phyloP scores from a whole-genome alignment of 2,329 filamentous ascomycete species.

The Malbranchea zuffiana region DNA sequence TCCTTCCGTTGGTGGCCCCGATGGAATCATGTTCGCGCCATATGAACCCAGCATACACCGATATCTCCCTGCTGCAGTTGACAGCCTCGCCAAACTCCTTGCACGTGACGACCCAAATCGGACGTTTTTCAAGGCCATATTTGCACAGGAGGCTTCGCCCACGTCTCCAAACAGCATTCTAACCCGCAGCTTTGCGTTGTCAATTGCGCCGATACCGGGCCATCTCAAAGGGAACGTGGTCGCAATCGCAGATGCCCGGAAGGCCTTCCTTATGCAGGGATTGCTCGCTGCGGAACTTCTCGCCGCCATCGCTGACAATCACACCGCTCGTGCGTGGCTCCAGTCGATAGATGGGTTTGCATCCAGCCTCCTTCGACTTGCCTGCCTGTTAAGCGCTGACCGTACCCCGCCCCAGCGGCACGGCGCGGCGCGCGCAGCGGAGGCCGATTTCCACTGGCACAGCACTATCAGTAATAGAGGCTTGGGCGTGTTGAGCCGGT shows the following conservation, averaged over 20 bases:
- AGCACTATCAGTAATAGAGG: conserved; percentile 54
- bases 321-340: conserved; percentile 68
- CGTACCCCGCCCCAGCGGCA: conserved; percentile 42
- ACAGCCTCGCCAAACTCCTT: conserved; percentile 80
- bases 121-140: conserved; percentile 70
- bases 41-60: conserved; percentile 74
- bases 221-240: conserved; percentile 51
- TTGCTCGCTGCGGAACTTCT: conserved; percentile 84
- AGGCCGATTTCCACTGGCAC: conserved; percentile 34
- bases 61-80: conserved; percentile 81
- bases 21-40: conserved; percentile 60
- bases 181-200: conserved; percentile 75
- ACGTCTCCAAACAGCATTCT: conserved; percentile 64
- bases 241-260: conserved; percentile 66
- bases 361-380: conserved; percentile 63
- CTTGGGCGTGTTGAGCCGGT: conserved; percentile 54
- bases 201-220: conserved; percentile 75
- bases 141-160: conserved; percentile 57
- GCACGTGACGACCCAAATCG: conserved; percentile 90
- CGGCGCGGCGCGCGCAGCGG: conserved; percentile 25
- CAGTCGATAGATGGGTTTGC: conserved; percentile 75
- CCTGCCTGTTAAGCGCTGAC: conserved; percentile 59
- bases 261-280: conserved; percentile 84
- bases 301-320: conserved; percentile 61
- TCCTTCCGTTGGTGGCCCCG: conserved; percentile 46